These are phyloP conservation scores for Priceomyces castillae DNA, from an alignment of 805 yeast species.

Conservation along the genomic window DNA sequence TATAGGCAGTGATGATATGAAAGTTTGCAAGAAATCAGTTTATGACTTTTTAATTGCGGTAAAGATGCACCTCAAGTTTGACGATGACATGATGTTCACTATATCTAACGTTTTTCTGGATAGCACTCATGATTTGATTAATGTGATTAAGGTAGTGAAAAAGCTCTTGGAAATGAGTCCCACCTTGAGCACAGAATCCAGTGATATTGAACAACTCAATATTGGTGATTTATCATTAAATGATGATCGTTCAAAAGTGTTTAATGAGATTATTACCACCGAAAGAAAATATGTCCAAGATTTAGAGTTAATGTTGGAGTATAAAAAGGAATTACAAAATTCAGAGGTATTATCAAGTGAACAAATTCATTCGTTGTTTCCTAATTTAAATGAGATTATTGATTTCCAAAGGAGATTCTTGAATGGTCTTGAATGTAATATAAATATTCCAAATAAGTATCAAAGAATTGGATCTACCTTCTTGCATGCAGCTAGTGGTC, in stretches of 20 bases:
- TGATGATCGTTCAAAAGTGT: conserved; percentile 71
- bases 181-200: conserved; percentile 3
- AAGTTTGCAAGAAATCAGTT: conserved; percentile 82
- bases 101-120: conserved; percentile 86
- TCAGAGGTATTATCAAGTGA: conserved; percentile 74
- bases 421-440: conserved; percentile 86
- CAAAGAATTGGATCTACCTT: conserved; percentile 90
- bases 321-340: conserved; percentile 63
- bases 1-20: conserved; percentile 74
- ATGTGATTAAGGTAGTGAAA: conserved; percentile 70
- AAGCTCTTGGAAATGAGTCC: conserved; percentile 41
- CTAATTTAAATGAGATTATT: conserved; percentile 76
- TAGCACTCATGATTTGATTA: conserved; percentile 71
- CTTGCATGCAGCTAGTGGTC: conserved; percentile 72
- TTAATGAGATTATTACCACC: conserved; percentile 80
- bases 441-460: conserved; percentile 64
- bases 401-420: conserved; percentile 91
- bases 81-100: conserved; percentile 82
- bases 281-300: conserved; percentile 94
- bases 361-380: conserved; percentile 76
- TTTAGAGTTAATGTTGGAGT: conserved; percentile 67
- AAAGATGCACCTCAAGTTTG: conserved; percentile 66
- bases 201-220: conserved; percentile 8
- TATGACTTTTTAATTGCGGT: conserved; percentile 89
- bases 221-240: conserved; percentile 30